A percentile compares a stretch with the other conserved stretches of the same genome.
These are phyloP conservation scores for Pseudonitzschia pungens DNA, from an alignment of 108 stramenopile genomes.

Conservation along the genomic window DNA sequence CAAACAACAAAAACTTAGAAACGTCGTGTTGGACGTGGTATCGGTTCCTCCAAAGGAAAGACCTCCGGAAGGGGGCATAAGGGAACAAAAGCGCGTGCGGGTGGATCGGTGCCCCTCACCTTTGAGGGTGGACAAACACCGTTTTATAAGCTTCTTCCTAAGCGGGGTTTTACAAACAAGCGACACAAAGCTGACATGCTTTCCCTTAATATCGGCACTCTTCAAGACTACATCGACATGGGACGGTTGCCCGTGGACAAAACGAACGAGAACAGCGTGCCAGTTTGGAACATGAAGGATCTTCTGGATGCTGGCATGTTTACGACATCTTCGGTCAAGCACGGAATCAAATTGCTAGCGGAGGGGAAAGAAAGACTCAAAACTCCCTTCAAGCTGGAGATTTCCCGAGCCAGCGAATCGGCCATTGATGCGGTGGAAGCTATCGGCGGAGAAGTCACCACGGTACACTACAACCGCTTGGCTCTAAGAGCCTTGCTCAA, in stretches of 20 bases:
- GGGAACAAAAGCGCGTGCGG: constrained; percentile 90
- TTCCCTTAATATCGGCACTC: constrained; percentile 74
- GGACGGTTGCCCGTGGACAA: constrained; percentile 69
- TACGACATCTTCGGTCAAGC: constrained; percentile 70
- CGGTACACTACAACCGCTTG: constrained; percentile 93
- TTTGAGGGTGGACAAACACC: constrained; percentile 99
- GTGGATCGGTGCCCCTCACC: constrained; percentile 74
- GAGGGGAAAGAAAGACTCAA: constrained; percentile 64
- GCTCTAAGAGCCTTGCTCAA: constrained; percentile 90
- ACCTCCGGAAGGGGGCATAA: constrained; percentile 96
- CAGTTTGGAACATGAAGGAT: constrained; percentile 88
- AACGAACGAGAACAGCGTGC: constrained; percentile 11
- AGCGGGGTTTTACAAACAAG: constrained; percentile 95
- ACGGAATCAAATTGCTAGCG: constrained; percentile 87
- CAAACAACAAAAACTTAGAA: constrained; percentile 8
- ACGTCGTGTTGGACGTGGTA: constrained; percentile 95
- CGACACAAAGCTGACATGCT: constrained; percentile 71
- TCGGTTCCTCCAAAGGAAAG: constrained; percentile 94
- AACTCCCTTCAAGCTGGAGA: constrained; percentile 84
- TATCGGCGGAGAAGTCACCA: constrained; percentile 94
- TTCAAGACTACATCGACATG: constrained; percentile 94
- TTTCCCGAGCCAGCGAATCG: constrained; percentile 78
- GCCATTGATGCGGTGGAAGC: constrained; percentile 93
- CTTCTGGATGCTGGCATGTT: constrained; percentile 83
- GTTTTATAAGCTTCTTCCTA: constrained; percentile 91